Percentiles rank a stretch among this genome's conserved stretches.
Conservation (phyloP, 495 filamentous ascomycete genomes). For the Lasiosphaeris hirsuta region DNA sequence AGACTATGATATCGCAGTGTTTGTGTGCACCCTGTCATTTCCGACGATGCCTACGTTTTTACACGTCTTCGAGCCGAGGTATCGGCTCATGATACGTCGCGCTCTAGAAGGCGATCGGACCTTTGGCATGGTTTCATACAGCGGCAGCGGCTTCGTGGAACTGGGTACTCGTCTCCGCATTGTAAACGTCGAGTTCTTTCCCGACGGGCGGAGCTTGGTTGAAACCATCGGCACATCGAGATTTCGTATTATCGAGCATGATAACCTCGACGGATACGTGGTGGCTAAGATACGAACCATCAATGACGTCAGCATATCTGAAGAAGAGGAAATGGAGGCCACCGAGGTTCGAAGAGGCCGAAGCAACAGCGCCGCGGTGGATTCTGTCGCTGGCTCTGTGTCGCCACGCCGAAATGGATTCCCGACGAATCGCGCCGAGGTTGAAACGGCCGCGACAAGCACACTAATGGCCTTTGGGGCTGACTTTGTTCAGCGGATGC, state of each 20-base stretch:
- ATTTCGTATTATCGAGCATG: conserved; percentile 65
- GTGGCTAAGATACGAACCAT: conserved; percentile 70
- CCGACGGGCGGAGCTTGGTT: conserved; percentile 77
- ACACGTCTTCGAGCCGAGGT: conserved; percentile 88
- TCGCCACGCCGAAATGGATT: background rate
- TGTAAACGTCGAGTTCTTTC: conserved; percentile 63
- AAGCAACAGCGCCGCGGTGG: background rate
- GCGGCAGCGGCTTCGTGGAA: conserved; percentile 56
- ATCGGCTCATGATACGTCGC: conserved; percentile 81
- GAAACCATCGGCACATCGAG: conserved; percentile 71
- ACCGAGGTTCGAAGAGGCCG: conserved; percentile 44
- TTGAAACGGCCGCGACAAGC: conserved; percentile 65
- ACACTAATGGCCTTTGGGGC: conserved; percentile 61
- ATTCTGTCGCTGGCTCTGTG: background rate
- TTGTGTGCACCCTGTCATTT: conserved; percentile 77
- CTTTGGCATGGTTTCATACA: conserved; percentile 80
- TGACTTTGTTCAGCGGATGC: conserved; percentile 65
- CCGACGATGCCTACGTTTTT: conserved; percentile 81
- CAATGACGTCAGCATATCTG: conserved; percentile 73
- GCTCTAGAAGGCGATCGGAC: conserved; percentile 66
- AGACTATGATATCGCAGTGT: conserved; percentile 66
- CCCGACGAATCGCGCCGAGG: conserved; percentile 29
- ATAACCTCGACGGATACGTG: conserved; percentile 69
- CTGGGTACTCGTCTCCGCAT: conserved; percentile 78
- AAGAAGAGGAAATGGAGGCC: conserved; percentile 74